Conservation (phyloP, 805 yeast genomes). For the Huiozyma sinensis region DNA sequence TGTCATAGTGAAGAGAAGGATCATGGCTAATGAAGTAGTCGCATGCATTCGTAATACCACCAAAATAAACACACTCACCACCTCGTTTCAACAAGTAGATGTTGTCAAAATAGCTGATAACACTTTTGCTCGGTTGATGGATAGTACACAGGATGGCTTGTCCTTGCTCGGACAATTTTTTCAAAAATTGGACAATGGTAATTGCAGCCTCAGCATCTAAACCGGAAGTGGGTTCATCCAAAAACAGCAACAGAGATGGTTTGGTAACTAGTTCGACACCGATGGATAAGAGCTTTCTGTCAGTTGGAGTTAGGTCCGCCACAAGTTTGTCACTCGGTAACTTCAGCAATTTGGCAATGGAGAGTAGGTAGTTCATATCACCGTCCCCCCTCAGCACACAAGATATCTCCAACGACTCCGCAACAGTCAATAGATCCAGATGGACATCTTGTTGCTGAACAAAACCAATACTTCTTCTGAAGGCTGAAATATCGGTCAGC, state of each 20-base stretch:
- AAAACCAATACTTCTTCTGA: slow-evolving; percentile 46
- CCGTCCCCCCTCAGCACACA: slow-evolving; percentile 38
- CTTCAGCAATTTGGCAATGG: slow-evolving; percentile 35
- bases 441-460: slow-evolving; percentile 54
- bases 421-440: slow-evolving; percentile 39
- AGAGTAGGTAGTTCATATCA: slow-evolving; percentile 20
- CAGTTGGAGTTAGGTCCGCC: slow-evolving; percentile 43
- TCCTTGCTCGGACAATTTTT: slow-evolving; percentile 40
- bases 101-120: slow-evolving; percentile 50
- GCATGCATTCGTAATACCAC: slow-evolving; percentile 56
- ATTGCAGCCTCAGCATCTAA: slow-evolving; percentile 50
- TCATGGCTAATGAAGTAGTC: slow-evolving; percentile 45
- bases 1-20: slow-evolving; percentile 42
- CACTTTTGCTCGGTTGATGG: slow-evolving; percentile 56
- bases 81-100: slow-evolving; percentile 54
- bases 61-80: slow-evolving; percentile 63
- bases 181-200: slow-evolving; percentile 44
- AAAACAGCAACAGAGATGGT: slow-evolving; percentile 41
- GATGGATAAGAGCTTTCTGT: slow-evolving; percentile 42
- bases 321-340: slow-evolving; percentile 35
- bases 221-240: slow-evolving; percentile 56
- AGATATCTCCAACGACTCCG: slow-evolving; percentile 43
- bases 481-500: slow-evolving; percentile 32
- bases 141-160: slow-evolving; percentile 54
- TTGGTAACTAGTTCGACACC: slow-evolving; percentile 48